phyloP scores from a whole-genome alignment of 345 rosid species.

The Garcia nutans region DNA sequence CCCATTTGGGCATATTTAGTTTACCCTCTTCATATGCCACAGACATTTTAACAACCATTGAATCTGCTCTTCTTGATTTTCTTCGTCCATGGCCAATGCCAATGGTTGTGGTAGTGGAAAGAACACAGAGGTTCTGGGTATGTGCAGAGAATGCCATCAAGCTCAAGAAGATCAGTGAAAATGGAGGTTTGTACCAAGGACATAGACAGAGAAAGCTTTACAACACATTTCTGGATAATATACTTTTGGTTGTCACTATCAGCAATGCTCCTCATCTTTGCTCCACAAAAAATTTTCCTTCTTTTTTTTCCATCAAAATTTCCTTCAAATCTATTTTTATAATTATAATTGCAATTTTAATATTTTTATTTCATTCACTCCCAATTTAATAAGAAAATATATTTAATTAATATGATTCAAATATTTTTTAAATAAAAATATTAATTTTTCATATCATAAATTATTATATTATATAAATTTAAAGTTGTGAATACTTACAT shows the following conservation, averaged over 20 bases:
- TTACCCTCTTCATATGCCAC: slow-evolving; percentile 48
- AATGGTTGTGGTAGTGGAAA: slow-evolving; percentile 14
- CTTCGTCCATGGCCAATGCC: slow-evolving; percentile 12
- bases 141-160: slow-evolving; percentile 39
- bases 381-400: too few species aligned
- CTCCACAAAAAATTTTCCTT: neutral
- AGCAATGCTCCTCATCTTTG: neutral
- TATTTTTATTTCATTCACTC: too few species aligned
- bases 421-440: too few species aligned
- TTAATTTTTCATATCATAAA: too few species aligned
- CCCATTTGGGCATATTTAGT: slow-evolving; percentile 61
- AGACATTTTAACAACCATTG: slow-evolving; percentile 25
- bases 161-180: neutral
- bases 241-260: neutral
- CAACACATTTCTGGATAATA: neutral
- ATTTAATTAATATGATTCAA: too few species aligned
- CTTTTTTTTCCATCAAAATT: neutral
- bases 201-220: neutral
- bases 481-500: too few species aligned
- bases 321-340: too few species aligned
- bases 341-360: neutral
- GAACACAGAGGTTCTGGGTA: slow-evolving; percentile 24
- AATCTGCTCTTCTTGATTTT: slow-evolving; percentile 8
- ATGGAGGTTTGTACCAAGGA: neutral
- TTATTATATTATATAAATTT: too few species aligned